Evolutionary conservation across 805 yeast species (phyloP), one percentile per base, ranked within the genome.

Genomic region (Starmerella bombi): DNA sequence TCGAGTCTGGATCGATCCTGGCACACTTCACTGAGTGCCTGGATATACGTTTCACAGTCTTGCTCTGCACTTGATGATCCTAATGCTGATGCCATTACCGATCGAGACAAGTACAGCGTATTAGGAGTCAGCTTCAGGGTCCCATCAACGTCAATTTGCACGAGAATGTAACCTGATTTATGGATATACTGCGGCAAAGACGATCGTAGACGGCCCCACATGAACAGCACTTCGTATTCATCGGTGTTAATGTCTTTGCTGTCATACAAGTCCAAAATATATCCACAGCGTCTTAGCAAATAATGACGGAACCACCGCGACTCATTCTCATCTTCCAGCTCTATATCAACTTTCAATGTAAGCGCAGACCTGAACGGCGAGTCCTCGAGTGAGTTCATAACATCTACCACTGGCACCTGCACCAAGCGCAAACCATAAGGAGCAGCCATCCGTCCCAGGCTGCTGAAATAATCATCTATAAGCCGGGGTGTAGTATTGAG

Each of bases 311-410:
- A 91, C 59, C 74, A 83, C 54, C 75, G 38, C 14, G 17, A 14
- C 22, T 44, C 45, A 2, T 32, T 44, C 4, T 59, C 63, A 5
- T 50, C 52, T 21, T 54, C 51, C 48, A 77, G 72, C 50, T 81
- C 70, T 12, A 84, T 59, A 0, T 74, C 76, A 32, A 86, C 58
- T 34, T 67, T 61, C 36, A 83, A 69, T 38, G 75, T 79, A 29
- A 83, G 78, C 48, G 81, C 75, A 0, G 96, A 82, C 54, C 85
- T 91, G 59, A 93, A 83, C 5, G 97, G 96, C 47, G 84, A 85
- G 34, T 71, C 62, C 3, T 67, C 63, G 0, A 94, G 93, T 16
- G 88, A 65, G 0, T 77, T 72, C 53, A 88, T 75, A 20, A 85
- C 66, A 51, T 88, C 97, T 34, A 73, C 74, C 79, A 94, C 82